Percentiles rank a stretch among this genome's conserved stretches.
Conservation (phyloP, 2,329 filamentous ascomycete genomes). For the Periconia sp. region DNA sequence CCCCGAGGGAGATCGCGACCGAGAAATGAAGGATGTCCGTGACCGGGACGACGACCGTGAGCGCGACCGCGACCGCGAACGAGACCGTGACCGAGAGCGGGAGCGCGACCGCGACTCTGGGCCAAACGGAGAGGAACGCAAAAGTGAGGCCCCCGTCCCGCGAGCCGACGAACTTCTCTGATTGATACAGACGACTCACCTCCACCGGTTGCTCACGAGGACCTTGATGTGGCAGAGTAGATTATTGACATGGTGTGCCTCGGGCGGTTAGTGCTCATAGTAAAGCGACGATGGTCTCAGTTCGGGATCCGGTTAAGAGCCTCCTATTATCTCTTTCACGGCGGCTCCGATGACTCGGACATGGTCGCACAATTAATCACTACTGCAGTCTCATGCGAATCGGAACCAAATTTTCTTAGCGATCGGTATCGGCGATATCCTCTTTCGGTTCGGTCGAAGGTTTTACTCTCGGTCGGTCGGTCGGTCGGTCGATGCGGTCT, state of each 20-base stretch:
- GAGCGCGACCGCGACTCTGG: constrained; percentile 67
- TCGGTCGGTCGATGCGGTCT: constrained; percentile 43
- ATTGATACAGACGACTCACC: constrained; percentile 71
- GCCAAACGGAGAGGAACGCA: constrained; percentile 86
- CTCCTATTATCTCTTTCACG: constrained; percentile 30
- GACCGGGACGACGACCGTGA: constrained; percentile 69
- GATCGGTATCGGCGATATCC: constrained; percentile 44
- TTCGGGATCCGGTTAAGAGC: constrained; percentile 30
- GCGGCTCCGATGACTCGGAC: constrained; percentile 29
- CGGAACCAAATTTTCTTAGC: constrained; percentile 35
- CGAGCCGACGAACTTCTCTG: constrained; percentile 28
- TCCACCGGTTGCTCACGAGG: constrained; percentile 79
- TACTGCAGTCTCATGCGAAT: constrained; percentile 43
- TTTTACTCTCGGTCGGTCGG: constrained; percentile 28
- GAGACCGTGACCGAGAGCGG: constrained; percentile 57
- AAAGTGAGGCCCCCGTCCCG: constrained; percentile 65
- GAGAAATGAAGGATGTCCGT: constrained; percentile 54
- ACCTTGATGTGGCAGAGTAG: constrained; percentile 91
- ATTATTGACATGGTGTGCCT: no score
- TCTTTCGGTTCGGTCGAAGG: constrained; percentile 39
- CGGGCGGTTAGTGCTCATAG: no score
- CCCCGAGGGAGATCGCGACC: constrained; percentile 62
- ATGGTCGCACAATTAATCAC: constrained; percentile 42
- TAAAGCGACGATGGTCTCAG: constrained; percentile 28
- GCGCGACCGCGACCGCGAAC: constrained; percentile 56